Percentiles rank a stretch among this genome's conserved stretches.
These are phyloP conservation scores for Edaphochlamys debaryana DNA, from an alignment of 139 green algal genomes.

Conservation along the genomic window DNA sequence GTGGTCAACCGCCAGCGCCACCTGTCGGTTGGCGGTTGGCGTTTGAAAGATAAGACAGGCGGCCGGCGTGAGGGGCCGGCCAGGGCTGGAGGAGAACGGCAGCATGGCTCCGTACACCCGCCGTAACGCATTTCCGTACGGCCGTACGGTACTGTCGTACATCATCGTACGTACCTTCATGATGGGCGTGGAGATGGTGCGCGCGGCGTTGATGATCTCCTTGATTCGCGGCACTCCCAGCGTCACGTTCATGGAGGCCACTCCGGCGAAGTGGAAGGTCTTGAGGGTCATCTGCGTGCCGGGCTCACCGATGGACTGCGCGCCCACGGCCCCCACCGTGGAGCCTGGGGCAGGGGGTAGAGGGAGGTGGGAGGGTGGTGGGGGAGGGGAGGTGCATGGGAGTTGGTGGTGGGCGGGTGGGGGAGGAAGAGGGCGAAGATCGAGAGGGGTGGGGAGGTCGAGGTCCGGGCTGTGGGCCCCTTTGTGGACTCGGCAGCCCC, in stretches of 20 bases:
- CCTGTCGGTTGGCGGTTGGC: slow-evolving; percentile 44
- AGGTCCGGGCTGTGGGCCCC: too few species aligned
- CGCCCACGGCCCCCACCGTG: slow-evolving; percentile 92
- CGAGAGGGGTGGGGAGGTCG: too few species aligned
- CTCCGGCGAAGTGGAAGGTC: slow-evolving; percentile 99
- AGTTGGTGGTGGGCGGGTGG: neutral
- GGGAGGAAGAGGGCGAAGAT: neutral
- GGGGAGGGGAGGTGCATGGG: neutral
- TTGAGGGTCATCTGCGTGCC: slow-evolving; percentile 99
- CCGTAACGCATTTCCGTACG: too few species aligned
- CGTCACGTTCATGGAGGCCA: slow-evolving; percentile 98
- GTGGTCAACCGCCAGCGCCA: slow-evolving; percentile 73
- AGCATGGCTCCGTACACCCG: too few species aligned
- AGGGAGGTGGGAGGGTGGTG: neutral
- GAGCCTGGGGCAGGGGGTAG: slow-evolving; percentile 55
- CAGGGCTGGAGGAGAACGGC: too few species aligned
- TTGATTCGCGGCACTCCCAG: slow-evolving; percentile 97
- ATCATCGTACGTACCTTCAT: slow-evolving; percentile 75
- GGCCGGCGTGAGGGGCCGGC: too few species aligned
- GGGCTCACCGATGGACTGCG: slow-evolving; percentile 95
- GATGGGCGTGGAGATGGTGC: slow-evolving; percentile 96
- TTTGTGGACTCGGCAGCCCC: too few species aligned
- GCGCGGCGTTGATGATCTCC: slow-evolving; percentile 99
- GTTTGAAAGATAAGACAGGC: too few species aligned
- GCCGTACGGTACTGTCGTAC: too few species aligned